Evolutionary conservation across 768 basidiomycete genomes (phyloP), one percentile per base, ranked within the genome.

Genomic region (Phlegmacium glaucopus): DNA sequence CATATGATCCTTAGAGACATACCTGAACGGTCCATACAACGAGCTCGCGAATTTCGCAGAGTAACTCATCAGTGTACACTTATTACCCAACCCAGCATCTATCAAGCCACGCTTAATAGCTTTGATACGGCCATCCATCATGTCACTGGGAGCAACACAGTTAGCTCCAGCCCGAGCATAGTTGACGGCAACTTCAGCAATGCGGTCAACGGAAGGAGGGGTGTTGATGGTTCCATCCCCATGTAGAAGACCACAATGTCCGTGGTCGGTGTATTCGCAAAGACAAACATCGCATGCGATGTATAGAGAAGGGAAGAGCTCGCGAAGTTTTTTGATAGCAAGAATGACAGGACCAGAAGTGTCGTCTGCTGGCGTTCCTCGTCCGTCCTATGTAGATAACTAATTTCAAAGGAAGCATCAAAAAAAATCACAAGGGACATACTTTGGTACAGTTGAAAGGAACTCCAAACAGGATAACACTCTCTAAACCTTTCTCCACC

Each of bases 251-350:
- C 96, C 96, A 59, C 96, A 99, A 68, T 99, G 96, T 0, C 96
- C 96, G 57, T 98, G 95, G 41, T 91, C 90, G 8, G 96, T 97
- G 75, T 99, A 98, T 70, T 98, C 95, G 75, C 96, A 99, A n/a
- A 99, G 82, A 64, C 96, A 99, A 15, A 98, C 96, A 59, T 99
- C 96, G 60, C 83, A 82, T 0, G 94, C 90, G 60, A 99, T 85
- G 71, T 94, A 92, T 17, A 99, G 71, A 6, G 75, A 62, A 0
- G 96, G 95, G 72, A 85, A 99, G 51, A 90, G 77, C 1, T 68
- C 46, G 5, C 86, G 81, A 29, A 99, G 76, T 48, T 80, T 83
- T 59, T 78, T 78, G 56, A 97, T 87, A n/a, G 91, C 94, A 40
- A 82, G 84, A 55, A 99, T 96, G 59, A 98, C 96, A 29, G 96